Evolutionary conservation across 768 basidiomycete genomes (phyloP).

Genomic region (Cantharellus cinnabarinus): DNA sequence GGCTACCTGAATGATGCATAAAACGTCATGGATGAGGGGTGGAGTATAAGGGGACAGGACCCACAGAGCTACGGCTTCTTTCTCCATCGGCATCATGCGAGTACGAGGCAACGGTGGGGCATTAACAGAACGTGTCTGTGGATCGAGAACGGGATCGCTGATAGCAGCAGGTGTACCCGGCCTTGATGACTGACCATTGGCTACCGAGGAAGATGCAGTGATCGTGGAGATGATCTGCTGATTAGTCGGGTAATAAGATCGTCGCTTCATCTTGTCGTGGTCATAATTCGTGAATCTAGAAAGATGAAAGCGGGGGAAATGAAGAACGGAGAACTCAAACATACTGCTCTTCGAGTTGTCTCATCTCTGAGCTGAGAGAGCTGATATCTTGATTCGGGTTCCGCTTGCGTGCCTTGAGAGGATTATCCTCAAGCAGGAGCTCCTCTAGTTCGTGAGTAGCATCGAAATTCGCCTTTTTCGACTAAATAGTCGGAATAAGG

Average conservation of each 20-base stretch:
- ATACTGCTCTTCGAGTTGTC: slow-evolving; percentile 96
- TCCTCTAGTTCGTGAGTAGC: slow-evolving; percentile 97
- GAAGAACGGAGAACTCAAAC: background rate
- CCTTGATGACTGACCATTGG: background rate
- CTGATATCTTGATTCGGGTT: slow-evolving; percentile 80
- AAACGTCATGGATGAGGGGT: too few relatives aligned
- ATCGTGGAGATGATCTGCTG: slow-evolving; percentile 43
- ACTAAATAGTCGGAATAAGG: slow-evolving; percentile 25
- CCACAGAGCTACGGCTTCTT: background rate
- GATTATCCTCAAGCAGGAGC: slow-evolving; percentile 86
- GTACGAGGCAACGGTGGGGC: background rate
- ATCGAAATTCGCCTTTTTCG: slow-evolving; percentile 98
- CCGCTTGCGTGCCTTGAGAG: slow-evolving; percentile 81
- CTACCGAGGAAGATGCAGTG: slow-evolving; percentile 22
- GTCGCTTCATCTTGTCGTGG: slow-evolving; percentile 76
- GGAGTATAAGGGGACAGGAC: background rate
- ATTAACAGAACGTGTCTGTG: background rate
- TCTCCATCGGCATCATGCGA: background rate
- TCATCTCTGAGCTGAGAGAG: slow-evolving; percentile 74
- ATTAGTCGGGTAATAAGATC: slow-evolving; percentile 78
- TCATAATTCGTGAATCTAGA: slow-evolving; percentile 77
- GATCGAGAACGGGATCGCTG: background rate
- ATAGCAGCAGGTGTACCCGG: background rate
- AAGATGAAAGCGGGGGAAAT: background rate
- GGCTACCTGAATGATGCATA: too few relatives aligned